Evolutionary conservation across 2,329 filamentous ascomycete species (phyloP).

Genomic region (Neonectria neomacrospora): DNA sequence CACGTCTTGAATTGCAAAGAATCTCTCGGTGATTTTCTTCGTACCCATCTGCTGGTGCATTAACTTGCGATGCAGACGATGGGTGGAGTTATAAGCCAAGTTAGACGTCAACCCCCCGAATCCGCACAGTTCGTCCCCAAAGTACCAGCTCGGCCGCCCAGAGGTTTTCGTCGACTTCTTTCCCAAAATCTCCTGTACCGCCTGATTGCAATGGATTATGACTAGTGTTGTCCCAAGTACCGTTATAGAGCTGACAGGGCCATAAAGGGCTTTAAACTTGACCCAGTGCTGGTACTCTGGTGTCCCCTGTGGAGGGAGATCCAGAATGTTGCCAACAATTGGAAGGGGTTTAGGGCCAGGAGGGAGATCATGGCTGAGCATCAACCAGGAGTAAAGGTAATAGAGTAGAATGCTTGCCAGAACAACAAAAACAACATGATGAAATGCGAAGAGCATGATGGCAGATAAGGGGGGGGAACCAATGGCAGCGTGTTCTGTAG

Average conservation of each 20-base stretch:
- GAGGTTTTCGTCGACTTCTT: slow-evolving; percentile 50
- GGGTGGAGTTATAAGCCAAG: slow-evolving; percentile 32
- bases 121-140: slow-evolving; percentile 41
- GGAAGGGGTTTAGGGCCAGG: slow-evolving; percentile 62
- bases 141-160: slow-evolving; percentile 41
- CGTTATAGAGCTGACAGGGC: slow-evolving; percentile 53
- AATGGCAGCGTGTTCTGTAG: background rate
- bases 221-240: slow-evolving; percentile 54
- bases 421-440: background rate
- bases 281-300: slow-evolving; percentile 55
- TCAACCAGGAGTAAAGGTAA: slow-evolving; percentile 22
- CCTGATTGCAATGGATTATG: slow-evolving; percentile 51
- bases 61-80: slow-evolving; percentile 42
- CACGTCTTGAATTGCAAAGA: slow-evolving; percentile 40
- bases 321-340: slow-evolving; percentile 60
- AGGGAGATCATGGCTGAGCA: slow-evolving; percentile 44
- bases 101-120: slow-evolving; percentile 31
- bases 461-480: rapidly evolving
- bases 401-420: slow-evolving; percentile 13
- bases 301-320: slow-evolving; percentile 54
- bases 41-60: slow-evolving; percentile 48
- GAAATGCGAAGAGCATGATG: background rate
- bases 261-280: slow-evolving; percentile 53
- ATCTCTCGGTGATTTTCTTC: slow-evolving; percentile 29
- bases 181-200: slow-evolving; percentile 52